Base-by-base conservation (phyloP, 2,329 filamentous ascomycete genomes). In the Xylariaceae sp. region DNA sequence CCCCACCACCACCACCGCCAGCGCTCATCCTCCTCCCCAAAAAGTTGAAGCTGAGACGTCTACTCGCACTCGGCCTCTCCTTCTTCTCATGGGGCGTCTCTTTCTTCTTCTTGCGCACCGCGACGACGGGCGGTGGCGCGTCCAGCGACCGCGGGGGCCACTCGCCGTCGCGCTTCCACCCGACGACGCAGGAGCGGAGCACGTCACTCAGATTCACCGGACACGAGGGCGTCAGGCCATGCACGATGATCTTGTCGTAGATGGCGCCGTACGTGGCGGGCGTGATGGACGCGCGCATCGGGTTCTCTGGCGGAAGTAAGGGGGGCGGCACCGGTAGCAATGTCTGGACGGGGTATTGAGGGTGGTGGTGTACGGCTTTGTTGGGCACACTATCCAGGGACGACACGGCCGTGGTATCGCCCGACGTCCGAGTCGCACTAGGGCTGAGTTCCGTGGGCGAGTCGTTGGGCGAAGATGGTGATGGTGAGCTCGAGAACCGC, bases 111-210 rank as follows among this genome's bases (percentile, higher is more conserved):
- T 63, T 69, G 27, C 63, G 62, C 9, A 61, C 54, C 3, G 60
- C 62, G 3, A 65, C 55, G 9, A 50, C 61, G 44, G 54, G 62
- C 38, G 50, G 59, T n/a, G n/a, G n/a, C 54, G 69, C 51, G 32
- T 72, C 55, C 13, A 66, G 65, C 0, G 71, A 60, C 50, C 76
- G 78, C 1, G 85, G 87, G 4, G 90, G 89, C 90, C 90, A 97
- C 61, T 95, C 87, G 12, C 88, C 89, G 53, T 92, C 87, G 28
- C 86, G 75, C 62, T 94, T 94, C 90, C 90, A 96, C 30, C 90
- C 90, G 18, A 83, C 74, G 1, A 97, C 88, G 49, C 90, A 85
- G 9, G 86, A 79, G 8, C 79, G 75, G 15, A 86, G 78, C 67
- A 96, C 81, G 52, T 94, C 87, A 19, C 74, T 68, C 1, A 97